Evolutionary conservation across 345 rosid species (phyloP).

Genomic region (Kernera saxatilis): DNA sequence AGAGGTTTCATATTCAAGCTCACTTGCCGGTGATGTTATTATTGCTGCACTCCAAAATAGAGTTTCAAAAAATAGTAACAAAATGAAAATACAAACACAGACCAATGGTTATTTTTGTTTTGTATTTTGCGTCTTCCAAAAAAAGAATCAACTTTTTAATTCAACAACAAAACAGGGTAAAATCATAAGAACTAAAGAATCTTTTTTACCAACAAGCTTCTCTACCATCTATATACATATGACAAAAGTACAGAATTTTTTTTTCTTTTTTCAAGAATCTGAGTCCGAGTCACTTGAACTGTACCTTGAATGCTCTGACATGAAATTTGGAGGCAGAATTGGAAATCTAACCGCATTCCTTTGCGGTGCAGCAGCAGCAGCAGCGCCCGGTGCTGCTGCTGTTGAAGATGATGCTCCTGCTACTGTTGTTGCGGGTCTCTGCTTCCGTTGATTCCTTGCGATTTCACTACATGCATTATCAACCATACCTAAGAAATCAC

Average conservation of each 20-base stretch:
- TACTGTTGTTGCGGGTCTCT: conserved; percentile 28
- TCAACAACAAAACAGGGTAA: conserved; percentile 1
- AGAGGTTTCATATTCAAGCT: not conserved
- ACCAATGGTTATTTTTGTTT: not conserved
- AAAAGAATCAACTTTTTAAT: not conserved
- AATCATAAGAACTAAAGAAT: conserved; percentile 6
- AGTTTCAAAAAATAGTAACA: not conserved
- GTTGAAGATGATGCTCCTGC: conserved; percentile 17
- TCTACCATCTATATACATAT: conserved; percentile 22
- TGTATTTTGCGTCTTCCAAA: not conserved
- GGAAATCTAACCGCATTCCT: conserved; percentile 52
- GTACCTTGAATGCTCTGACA: conserved; percentile 46
- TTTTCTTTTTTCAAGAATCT: conserved; percentile 35
- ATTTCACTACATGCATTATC: conserved; percentile 66
- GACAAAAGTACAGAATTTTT: not conserved
- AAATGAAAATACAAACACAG: conserved; percentile 3
- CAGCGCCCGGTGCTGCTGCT: not conserved
- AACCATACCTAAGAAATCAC: conserved; percentile 72
- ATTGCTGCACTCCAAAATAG: not conserved
- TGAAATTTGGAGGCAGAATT: conserved; percentile 55
- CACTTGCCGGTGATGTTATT: not conserved
- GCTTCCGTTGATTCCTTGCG: conserved; percentile 55
- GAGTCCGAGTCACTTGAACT: conserved; percentile 60
- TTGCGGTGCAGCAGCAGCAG: not conserved
- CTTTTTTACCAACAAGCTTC: conserved; percentile 3